These are phyloP conservation scores for Malassezia nana DNA, from an alignment of 1,284 basidiomycete species.

Conservation along the genomic window DNA sequence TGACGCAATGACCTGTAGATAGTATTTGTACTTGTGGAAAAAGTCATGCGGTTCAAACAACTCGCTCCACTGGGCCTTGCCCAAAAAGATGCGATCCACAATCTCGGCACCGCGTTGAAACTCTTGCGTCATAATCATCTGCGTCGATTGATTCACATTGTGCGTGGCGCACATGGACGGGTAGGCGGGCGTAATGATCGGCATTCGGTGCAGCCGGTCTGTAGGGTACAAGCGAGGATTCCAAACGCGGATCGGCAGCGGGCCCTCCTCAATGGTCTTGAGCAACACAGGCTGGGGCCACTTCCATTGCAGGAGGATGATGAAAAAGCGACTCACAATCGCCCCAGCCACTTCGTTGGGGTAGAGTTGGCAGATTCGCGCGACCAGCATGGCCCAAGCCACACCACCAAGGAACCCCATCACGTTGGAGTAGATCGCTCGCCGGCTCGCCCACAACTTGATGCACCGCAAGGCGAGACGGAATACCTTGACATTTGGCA, in stretches of 20 bases:
- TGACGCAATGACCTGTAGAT: conserved; percentile 93
- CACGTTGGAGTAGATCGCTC: conserved; percentile 96
- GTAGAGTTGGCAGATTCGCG: conserved; percentile 95
- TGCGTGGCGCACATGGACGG: conserved; percentile 99
- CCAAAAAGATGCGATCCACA: conserved; percentile 79
- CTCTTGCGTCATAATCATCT: conserved; percentile 91
- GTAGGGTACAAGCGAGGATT: conserved; percentile 91
- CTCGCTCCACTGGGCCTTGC: conserved; percentile 64
- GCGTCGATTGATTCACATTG: conserved; percentile 89
- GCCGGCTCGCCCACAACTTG: conserved; percentile 90
- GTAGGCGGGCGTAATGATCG: conserved; percentile 99
- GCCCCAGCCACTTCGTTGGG: conserved; percentile 87
- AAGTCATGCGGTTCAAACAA: conserved; percentile 91
- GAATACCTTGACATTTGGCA: conserved; percentile 89
- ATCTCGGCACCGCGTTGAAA: conserved; percentile 88
- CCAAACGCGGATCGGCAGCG: conserved; percentile 87
- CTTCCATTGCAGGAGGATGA: conserved; percentile 91
- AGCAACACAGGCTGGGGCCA: conserved; percentile 97
- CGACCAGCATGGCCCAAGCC: conserved; percentile 96
- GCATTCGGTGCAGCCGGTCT: conserved; percentile 92
- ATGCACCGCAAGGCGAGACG: conserved; percentile 88
- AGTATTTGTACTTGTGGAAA: conserved; percentile 92
- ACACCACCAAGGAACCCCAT: conserved; percentile 97
- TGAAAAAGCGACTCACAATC: conserved; percentile 92
- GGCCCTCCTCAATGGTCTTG: conserved; percentile 83